Conservation (phyloP, 2,329 filamentous ascomycete genomes). For the Whalleya microplaca region DNA sequence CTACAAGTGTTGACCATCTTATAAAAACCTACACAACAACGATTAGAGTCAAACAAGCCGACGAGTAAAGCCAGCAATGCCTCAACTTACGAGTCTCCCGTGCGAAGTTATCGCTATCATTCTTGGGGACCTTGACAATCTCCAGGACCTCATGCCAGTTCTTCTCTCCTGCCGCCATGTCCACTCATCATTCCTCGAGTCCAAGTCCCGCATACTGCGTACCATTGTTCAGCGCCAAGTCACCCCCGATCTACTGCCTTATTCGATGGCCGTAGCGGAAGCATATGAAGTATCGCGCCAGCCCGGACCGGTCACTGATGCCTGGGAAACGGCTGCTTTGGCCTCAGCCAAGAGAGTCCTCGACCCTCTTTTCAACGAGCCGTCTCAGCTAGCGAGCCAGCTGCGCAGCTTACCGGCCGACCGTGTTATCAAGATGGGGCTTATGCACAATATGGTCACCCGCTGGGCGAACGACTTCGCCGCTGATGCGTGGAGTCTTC, state of each 20-base stretch:
- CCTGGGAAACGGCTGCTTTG: no score
- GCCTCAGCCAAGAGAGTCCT: neutral
- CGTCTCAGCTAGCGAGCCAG: conserved; percentile 10
- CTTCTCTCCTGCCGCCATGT: conserved; percentile 18
- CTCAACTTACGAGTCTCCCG: neutral
- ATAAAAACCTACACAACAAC: no score
- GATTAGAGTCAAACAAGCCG: no score
- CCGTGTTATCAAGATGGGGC: conserved; percentile 12
- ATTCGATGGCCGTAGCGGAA: conserved; percentile 13
- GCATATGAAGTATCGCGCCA: conserved; percentile 9
- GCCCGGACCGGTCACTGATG: no score
- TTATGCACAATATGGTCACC: conserved; percentile 13
- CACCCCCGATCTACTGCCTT: conserved; percentile 7
- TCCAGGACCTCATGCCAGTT: conserved; percentile 8
- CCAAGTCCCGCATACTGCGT: neutral
- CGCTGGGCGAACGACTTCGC: conserved; percentile 12
- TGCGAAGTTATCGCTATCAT: conserved; percentile 12
- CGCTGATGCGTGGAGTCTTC: conserved; percentile 8
- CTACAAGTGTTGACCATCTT: no score
- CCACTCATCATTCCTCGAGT: conserved; percentile 14
- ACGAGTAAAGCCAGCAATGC: no score
- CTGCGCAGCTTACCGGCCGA: conserved; percentile 9
- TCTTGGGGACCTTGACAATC: conserved; percentile 8
- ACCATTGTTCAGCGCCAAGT: conserved; percentile 14
- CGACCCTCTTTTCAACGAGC: conserved; percentile 10